Base-by-base conservation (phyloP, 108 stramenopile genomes). In the Skeletonema menzelii region DNA sequence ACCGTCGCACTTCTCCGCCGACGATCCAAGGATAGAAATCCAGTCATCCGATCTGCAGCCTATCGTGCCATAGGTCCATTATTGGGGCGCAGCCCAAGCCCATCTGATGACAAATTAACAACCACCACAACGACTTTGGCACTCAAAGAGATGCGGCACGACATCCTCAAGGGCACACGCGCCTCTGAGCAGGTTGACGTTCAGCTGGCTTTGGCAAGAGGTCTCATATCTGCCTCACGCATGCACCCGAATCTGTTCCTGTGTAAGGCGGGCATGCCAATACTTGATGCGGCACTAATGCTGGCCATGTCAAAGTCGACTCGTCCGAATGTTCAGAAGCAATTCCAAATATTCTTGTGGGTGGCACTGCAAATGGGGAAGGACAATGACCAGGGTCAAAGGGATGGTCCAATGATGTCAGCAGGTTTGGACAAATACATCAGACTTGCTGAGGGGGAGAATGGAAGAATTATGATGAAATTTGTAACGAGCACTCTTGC, bases 381-480 rank as follows among this genome's bases (percentile, higher is more conserved):
- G 40, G 27, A 47, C 13, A 62, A 12, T 17, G 35, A 59, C 27
- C 26, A 28, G 27, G 34, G 15, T 37, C 37, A 11, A 30, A 71
- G 70, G 5, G 58, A 66, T 27, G 64, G 62, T 14, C 59, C 56
- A 27, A 42, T 49, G 19, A 71, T 71, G 69, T 73, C 79, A 17
- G 56, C 53, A 22, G 82, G 85, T 20, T 74, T 85, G 7, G 64
- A 73, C 32, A 76, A 85, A 49, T 85, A 85, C 35, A 82, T 85
- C 55, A 47, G 46, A 32, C 69, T 80, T 28, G 82, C 82, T 10
- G 74, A 85, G 38, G 85, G 85, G 19, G 85, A 80, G 49, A 85
- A 85, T 76, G 82, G 82, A 27, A 72, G 70, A 27, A 85, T 85
- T 42, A 85, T 85, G 85, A 75, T 85, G 78, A 78, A 68, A 8